Conservation (phyloP, 2,329 filamentous ascomycete species). For the Fusarium sp. region DNA sequence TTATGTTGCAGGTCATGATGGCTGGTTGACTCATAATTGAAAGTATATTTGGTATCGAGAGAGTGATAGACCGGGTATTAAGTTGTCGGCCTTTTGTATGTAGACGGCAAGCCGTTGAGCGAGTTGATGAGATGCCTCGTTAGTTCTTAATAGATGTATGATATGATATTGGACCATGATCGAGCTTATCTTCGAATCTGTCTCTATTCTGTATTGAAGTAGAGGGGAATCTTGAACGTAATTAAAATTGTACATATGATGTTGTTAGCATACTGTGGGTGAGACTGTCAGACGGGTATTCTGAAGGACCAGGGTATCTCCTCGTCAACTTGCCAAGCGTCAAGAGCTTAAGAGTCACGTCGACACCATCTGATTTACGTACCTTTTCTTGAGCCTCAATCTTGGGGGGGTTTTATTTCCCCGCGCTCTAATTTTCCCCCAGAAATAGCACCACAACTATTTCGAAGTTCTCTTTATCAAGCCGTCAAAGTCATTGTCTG, state of each 20-base stretch:
- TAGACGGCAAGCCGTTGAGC: neutral
- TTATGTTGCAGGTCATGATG: neutral
- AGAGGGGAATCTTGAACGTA: neutral
- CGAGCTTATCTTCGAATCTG: neutral
- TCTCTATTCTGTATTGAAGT: neutral
- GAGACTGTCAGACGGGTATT: conserved; percentile 19
- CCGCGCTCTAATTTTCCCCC: conserved; percentile 4
- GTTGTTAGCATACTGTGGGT: conserved; percentile 6
- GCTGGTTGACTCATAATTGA: conserved; percentile 24
- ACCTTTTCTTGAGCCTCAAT: conserved; percentile 33
- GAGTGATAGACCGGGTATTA: conserved; percentile 1
- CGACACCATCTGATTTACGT: neutral
- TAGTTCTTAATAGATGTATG: neutral
- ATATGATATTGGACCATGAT: neutral
- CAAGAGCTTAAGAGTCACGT: neutral
- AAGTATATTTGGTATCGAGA: neutral
- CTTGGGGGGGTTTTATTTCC: conserved; percentile 31
- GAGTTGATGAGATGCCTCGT: neutral
- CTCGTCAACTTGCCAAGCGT: conserved; percentile 1
- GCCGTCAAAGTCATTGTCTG: neutral
- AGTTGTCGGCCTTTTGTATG: neutral
- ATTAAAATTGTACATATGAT: neutral
- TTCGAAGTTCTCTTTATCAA: neutral
- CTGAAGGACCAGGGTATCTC: conserved; percentile 7
- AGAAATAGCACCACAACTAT: neutral